Evolutionary conservation across 176 grass and related monocot genomes (phyloP).

Genomic region (Triticum urartu): DNA sequence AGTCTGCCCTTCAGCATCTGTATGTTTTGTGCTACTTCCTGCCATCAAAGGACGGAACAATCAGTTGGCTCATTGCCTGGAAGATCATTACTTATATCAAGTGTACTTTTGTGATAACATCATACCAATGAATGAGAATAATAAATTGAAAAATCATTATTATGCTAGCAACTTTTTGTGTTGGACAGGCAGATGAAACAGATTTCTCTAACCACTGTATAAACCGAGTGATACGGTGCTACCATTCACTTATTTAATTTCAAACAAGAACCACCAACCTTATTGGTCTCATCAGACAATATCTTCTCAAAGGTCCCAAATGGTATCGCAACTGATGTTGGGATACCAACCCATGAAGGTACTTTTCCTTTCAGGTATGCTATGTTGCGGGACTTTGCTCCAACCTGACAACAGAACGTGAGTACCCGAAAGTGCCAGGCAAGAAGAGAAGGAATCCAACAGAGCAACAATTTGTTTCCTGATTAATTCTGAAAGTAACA

Average conservation of each 20-base stretch:
- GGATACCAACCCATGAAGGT: constrained; percentile 84
- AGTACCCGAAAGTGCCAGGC: background rate
- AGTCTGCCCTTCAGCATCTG: constrained; percentile 65
- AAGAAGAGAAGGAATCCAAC: constrained; percentile 10
- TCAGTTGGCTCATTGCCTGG: background rate
- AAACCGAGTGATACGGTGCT: constrained; percentile 2
- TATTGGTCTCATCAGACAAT: constrained; percentile 72
- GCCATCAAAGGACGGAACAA: constrained; percentile 34
- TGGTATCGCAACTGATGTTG: constrained; percentile 92
- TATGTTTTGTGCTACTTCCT: constrained; percentile 71
- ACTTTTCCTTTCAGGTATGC: constrained; percentile 91
- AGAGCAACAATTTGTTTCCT: constrained; percentile 20
- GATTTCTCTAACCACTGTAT: constrained; percentile 15
- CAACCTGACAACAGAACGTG: constrained; percentile 59
- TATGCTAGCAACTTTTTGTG: background rate
- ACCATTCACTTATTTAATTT: constrained; percentile 6
- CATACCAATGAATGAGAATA: constrained; percentile 3
- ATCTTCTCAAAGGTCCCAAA: constrained; percentile 97
- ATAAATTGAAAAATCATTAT: background rate
- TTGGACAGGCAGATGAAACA: constrained; percentile 20
- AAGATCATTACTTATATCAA: constrained; percentile 15
- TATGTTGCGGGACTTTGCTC: constrained; percentile 92
- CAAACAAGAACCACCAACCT: constrained; percentile 52
- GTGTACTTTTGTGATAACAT: background rate
- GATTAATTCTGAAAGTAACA: constrained; percentile 19